Evolutionary conservation across 352 stramenopile genomes (phyloP).

Genomic region (Phytophthora colocasiae): DNA sequence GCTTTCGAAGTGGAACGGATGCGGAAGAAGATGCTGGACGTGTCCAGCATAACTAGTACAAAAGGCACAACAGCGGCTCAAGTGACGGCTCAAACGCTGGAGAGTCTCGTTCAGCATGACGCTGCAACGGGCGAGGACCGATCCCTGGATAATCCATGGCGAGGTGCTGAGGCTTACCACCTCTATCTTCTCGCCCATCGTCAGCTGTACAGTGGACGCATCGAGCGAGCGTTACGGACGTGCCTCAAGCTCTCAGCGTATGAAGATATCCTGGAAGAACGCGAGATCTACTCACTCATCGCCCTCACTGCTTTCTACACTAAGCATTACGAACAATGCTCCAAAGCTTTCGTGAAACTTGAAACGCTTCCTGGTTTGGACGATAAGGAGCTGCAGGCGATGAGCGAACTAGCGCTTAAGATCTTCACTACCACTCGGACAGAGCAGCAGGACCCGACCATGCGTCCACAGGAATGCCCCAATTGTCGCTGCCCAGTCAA

Average conservation of each 20-base stretch:
- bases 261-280: constrained; percentile 92
- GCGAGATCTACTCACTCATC: constrained; percentile 95
- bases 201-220: constrained; percentile 89
- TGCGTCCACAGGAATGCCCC: constrained; percentile 81
- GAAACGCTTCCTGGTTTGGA: constrained; percentile 78
- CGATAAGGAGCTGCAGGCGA: constrained; percentile 65
- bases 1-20: constrained; percentile 94
- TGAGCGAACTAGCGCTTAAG: constrained; percentile 80
- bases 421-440: constrained; percentile 87
- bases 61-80: constrained; percentile 79
- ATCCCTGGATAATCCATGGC: constrained; percentile 94
- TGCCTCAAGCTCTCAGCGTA: constrained; percentile 89
- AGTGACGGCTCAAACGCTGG: constrained; percentile 91
- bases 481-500: constrained; percentile 84
- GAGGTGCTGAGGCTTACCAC: constrained; percentile 94
- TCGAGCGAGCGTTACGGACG: constrained; percentile 87
- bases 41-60: constrained; percentile 58
- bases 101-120: constrained; percentile 92
- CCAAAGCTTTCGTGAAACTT: constrained; percentile 92
- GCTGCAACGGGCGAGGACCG: constrained; percentile 80
- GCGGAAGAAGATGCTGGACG: constrained; percentile 90
- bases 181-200: constrained; percentile 93
- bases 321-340: constrained; percentile 92
- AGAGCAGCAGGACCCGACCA: constrained; percentile 69
- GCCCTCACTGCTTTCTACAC: constrained; percentile 93